phyloP scores from a whole-genome alignment of 345 rosid species.

The Citrus medica region DNA sequence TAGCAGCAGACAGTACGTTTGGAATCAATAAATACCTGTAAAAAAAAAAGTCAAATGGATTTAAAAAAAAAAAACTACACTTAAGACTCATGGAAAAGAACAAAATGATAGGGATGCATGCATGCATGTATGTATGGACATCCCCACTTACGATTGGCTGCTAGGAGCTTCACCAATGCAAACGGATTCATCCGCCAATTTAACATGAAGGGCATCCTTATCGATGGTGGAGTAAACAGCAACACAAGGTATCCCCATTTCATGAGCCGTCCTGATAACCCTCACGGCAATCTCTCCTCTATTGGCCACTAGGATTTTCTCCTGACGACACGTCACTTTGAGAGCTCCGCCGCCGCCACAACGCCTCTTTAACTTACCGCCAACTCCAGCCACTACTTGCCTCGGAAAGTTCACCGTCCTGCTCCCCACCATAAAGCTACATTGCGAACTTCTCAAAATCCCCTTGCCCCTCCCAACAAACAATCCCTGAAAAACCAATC shows the following conservation, averaged over 20 bases:
- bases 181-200: conserved; percentile 92
- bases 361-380: conserved; percentile 36
- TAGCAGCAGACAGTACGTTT: conserved; percentile 93
- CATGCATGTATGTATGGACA: too few relatives aligned
- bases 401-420: conserved; percentile 44
- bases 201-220: conserved; percentile 94
- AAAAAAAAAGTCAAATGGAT: background rate
- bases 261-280: conserved; percentile 92
- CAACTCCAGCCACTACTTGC: conserved; percentile 35
- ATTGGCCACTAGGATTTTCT: conserved; percentile 90
- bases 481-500: conserved; percentile 40
- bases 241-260: conserved; percentile 96
- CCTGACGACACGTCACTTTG: conserved; percentile 53
- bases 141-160: conserved; percentile 76
- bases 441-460: conserved; percentile 50
- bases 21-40: conserved; percentile 77
- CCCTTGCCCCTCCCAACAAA: conserved; percentile 40
- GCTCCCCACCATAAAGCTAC: conserved; percentile 57
- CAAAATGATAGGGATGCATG: background rate
- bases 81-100: background rate
- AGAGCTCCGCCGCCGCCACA: conserved; percentile 45
- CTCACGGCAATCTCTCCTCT: conserved; percentile 98
- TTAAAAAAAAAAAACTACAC: too few relatives aligned
- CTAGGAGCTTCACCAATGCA: conserved; percentile 99
- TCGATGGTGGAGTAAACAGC: conserved; percentile 96